Conservation (phyloP, 73 alveolate species). For the Paramecium biaurelia region DNA sequence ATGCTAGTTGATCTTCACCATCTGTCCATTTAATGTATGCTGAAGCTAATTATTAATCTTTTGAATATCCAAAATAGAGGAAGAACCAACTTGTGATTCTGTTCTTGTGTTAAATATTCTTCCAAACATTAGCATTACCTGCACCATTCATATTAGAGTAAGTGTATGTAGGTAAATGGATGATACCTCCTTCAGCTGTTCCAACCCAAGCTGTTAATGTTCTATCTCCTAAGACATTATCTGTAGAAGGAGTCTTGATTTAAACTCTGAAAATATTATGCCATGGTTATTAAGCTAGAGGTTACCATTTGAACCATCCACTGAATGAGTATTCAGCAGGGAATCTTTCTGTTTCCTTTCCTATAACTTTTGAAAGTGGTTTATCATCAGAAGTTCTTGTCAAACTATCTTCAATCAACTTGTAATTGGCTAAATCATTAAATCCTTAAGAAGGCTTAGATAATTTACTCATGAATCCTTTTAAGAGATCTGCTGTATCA, state of each 20-base stretch:
- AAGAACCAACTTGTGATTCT: constrained; percentile 21
- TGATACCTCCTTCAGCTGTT: constrained; percentile 11
- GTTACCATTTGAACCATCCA: constrained; percentile 64
- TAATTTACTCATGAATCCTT: constrained; percentile 14
- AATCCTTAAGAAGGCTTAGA: not conserved
- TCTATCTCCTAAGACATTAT: constrained; percentile 25
- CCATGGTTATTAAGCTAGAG: constrained; percentile 46
- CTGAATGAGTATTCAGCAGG: constrained; percentile 41
- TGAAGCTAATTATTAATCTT: not conserved
- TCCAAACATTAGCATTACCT: constrained; percentile 16
- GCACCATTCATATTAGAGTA: constrained; percentile 55
- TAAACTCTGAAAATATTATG: constrained; percentile 58
- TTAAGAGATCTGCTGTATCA: not conserved
- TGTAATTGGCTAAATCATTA: not conserved
- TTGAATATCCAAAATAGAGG: not conserved
- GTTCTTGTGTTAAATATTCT: constrained; percentile 36
- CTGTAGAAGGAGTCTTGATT: constrained; percentile 38
- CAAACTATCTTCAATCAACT: not conserved
- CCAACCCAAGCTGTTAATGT: constrained; percentile 46
- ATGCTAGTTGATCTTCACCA: not conserved
- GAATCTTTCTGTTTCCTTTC: not conserved
- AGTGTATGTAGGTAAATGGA: constrained; percentile 45
- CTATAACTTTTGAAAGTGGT: not conserved
- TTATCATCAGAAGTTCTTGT: not conserved
- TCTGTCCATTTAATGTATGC: not conserved